Evolutionary conservation across 805 yeast species (phyloP).

Genomic region (Brettanomyces anomalus): DNA sequence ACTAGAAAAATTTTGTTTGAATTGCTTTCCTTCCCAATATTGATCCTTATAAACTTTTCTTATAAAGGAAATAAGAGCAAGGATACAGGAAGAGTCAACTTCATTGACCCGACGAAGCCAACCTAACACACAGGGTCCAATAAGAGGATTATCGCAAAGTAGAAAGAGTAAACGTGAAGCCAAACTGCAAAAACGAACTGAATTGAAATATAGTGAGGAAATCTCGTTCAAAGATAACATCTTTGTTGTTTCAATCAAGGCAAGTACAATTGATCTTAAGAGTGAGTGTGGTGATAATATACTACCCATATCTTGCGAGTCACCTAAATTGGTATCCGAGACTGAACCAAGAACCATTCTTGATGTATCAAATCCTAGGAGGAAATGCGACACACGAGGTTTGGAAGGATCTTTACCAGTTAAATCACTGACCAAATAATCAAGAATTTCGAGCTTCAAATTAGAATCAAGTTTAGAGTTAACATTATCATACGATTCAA

Average conservation of each 20-base stretch:
- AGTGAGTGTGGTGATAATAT: conserved; percentile 47
- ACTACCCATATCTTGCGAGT: conserved; percentile 36
- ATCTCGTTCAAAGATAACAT: conserved; percentile 15
- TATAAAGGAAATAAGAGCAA: conserved; percentile 40
- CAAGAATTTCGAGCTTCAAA: conserved; percentile 49
- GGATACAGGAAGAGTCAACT: conserved; percentile 35
- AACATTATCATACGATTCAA: conserved; percentile 29
- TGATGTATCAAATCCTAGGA: conserved; percentile 60
- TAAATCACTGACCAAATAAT: conserved; percentile 46
- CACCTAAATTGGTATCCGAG: neutral
- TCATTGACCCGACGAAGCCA: conserved; percentile 37
- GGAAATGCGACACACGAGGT: conserved; percentile 59
- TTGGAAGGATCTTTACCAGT: conserved; percentile 20
- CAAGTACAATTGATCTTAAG: conserved; percentile 41
- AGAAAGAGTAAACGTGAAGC: conserved; percentile 55
- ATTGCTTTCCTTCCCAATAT: conserved; percentile 43
- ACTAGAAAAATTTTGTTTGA: conserved; percentile 32
- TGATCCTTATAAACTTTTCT: conserved; percentile 48
- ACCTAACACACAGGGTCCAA: conserved; percentile 42
- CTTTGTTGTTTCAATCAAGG: conserved; percentile 40
- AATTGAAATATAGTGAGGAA: conserved; percentile 28
- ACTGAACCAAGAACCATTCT: conserved; percentile 37
- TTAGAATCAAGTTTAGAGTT: conserved; percentile 7
- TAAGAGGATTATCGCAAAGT: conserved; percentile 46
- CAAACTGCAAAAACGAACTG: conserved; percentile 48